phyloP scores from a whole-genome alignment of 257 asterid species.

The Euphrasia confusa region DNA sequence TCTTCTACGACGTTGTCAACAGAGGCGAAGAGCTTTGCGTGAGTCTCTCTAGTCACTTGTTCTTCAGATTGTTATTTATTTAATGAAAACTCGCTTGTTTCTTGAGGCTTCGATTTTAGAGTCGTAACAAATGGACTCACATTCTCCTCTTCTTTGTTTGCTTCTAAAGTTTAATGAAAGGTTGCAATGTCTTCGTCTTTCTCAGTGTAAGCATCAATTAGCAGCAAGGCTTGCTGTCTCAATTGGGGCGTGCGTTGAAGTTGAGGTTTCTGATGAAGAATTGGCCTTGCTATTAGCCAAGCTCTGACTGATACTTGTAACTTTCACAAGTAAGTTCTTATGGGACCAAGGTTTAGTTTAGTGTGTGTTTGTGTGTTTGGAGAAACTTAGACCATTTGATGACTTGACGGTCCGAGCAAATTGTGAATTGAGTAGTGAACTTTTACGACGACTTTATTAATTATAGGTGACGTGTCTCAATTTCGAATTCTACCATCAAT shows the following conservation, averaged over 20 bases:
- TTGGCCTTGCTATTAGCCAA: constrained; percentile 62
- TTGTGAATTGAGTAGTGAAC: too few relatives aligned
- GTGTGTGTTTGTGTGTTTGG: too few relatives aligned
- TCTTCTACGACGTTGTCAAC: constrained; percentile 87
- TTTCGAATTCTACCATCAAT: too few relatives aligned
- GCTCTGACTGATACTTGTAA: constrained; percentile 28
- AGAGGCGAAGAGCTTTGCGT: constrained; percentile 92
- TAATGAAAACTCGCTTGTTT: neutral
- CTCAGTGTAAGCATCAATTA: constrained; percentile 91
- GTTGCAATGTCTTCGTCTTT: neutral
- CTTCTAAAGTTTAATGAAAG: neutral
- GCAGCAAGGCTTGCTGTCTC: constrained; percentile 91
- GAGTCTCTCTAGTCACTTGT: constrained; percentile 32
- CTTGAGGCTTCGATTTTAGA: neutral
- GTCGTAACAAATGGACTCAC: neutral
- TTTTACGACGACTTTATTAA: neutral
- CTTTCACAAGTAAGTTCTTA: too few relatives aligned
- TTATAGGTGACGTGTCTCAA: too few relatives aligned
- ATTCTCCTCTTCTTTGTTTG: neutral
- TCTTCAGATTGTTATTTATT: too few relatives aligned
- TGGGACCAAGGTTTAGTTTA: too few relatives aligned
- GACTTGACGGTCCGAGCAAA: too few relatives aligned
- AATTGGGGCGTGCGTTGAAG: constrained; percentile 50
- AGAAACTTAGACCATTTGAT: too few relatives aligned
- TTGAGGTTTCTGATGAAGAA: constrained; percentile 70